Percentiles rank a stretch among this genome's conserved stretches.
phyloP scores from a whole-genome alignment of 2,329 filamentous ascomycete species.

The Pyrenophora graminea region DNA sequence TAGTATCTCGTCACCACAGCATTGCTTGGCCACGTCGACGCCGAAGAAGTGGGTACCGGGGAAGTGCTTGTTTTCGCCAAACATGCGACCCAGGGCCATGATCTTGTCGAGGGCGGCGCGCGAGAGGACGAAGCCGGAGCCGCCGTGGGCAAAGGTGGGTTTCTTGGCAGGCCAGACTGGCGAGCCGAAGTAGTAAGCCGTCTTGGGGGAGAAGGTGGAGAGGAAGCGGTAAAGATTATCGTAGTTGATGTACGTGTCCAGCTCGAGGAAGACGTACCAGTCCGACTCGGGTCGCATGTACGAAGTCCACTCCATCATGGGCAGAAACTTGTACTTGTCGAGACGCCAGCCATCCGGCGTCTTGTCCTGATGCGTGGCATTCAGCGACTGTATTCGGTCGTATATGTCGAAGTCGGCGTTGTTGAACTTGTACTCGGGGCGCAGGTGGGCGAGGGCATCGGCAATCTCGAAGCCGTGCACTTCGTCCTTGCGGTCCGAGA shows the following conservation, averaged over 20 bases:
- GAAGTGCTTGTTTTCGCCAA: slow-evolving; percentile 38
- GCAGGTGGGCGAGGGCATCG: slow-evolving; percentile 52
- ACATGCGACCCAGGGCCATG: slow-evolving; percentile 45
- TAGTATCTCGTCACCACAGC: slow-evolving; percentile 47
- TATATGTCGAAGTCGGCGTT: slow-evolving; percentile 59
- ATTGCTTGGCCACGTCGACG: slow-evolving; percentile 38
- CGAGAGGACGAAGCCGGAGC: slow-evolving; percentile 51
- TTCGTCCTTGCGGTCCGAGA: slow-evolving; percentile 63
- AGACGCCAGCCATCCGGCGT: slow-evolving; percentile 59
- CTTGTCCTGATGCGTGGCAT: slow-evolving; percentile 44
- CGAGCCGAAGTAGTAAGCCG: slow-evolving; percentile 48
- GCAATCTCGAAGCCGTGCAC: slow-evolving; percentile 55
- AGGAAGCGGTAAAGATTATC: slow-evolving; percentile 49
- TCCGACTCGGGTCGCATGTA: slow-evolving; percentile 37
- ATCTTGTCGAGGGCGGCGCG: slow-evolving; percentile 55
- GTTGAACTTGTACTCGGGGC: slow-evolving; percentile 44
- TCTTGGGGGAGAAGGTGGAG: slow-evolving; percentile 40
- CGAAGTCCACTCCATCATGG: slow-evolving; percentile 58
- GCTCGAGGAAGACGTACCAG: slow-evolving; percentile 46
- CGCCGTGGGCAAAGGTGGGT: slow-evolving; percentile 49
- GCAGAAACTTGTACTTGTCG: slow-evolving; percentile 64
- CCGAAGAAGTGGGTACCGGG: slow-evolving; percentile 45
- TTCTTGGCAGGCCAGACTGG: slow-evolving; percentile 44
- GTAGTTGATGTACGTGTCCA: slow-evolving; percentile 47
- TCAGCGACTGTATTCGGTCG: slow-evolving; percentile 49